phyloP scores from a whole-genome alignment of 139 green algal genomes.

The Chlamydomonas applanata region DNA sequence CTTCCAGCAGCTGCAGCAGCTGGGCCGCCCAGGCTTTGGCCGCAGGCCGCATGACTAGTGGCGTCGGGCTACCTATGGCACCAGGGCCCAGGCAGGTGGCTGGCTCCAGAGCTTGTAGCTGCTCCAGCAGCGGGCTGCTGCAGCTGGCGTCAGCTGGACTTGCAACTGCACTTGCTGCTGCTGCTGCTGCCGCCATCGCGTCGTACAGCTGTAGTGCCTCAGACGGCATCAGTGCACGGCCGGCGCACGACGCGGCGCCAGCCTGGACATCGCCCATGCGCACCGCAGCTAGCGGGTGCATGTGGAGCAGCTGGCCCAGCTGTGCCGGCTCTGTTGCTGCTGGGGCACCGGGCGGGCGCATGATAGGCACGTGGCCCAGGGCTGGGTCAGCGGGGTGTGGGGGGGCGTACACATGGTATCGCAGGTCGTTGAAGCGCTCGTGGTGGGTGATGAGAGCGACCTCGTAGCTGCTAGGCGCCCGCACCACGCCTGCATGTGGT shows the following conservation, averaged over 20 bases:
- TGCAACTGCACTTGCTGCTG: background rate
- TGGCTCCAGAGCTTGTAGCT: background rate
- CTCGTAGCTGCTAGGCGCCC: background rate
- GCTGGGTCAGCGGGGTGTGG: background rate
- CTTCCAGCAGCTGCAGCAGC: no score
- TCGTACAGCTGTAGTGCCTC: slow-evolving; percentile 39
- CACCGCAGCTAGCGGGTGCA: no score
- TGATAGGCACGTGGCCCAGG: background rate
- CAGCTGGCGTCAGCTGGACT: background rate
- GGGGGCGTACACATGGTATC: slow-evolving; percentile 24
- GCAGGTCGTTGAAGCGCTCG: slow-evolving; percentile 48
- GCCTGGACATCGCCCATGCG: no score
- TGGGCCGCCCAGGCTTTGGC: no score
- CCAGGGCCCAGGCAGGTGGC: no score
- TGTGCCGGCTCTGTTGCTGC: no score
- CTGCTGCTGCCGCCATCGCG: slow-evolving; percentile 16
- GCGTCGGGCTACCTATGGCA: no score
- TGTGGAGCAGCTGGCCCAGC: no score
- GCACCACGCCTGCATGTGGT: background rate
- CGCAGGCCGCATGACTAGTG: no score
- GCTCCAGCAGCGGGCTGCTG: background rate
- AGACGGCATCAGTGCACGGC: slow-evolving; percentile 18
- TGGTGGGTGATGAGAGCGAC: slow-evolving; percentile 43
- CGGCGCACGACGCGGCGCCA: background rate
- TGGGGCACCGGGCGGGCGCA: no score